Evolutionary conservation across 441 rosid species (phyloP).

Genomic region (Erodium moschatum): DNA sequence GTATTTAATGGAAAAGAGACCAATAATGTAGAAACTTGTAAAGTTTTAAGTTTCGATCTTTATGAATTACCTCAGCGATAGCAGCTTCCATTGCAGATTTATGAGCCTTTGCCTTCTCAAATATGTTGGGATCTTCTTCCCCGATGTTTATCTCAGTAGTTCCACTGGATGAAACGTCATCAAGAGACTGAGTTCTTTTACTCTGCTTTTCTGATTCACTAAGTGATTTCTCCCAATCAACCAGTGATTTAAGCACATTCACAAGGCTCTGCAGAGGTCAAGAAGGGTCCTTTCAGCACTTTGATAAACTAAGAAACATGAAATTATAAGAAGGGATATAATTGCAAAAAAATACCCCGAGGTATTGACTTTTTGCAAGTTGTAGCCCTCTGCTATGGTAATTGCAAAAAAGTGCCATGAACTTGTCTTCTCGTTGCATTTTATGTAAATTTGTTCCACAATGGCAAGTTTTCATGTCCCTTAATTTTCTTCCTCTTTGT

Average conservation of each 20-base stretch:
- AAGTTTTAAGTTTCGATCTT: not conserved
- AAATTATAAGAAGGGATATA: slow-evolving; percentile 1
- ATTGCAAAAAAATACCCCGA: too few species aligned
- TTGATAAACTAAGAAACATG: slow-evolving; percentile 19
- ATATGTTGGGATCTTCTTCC: slow-evolving; percentile 71
- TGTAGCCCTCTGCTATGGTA: too few species aligned
- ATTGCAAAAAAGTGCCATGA: too few species aligned
- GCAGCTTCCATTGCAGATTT: slow-evolving; percentile 96
- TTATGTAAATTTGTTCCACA: too few species aligned
- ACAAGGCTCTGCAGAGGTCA: slow-evolving; percentile 72
- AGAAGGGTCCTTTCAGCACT: slow-evolving; percentile 24
- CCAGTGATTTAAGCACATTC: slow-evolving; percentile 79
- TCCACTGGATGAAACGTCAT: slow-evolving; percentile 43
- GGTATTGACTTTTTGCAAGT: too few species aligned
- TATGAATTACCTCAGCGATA: slow-evolving; percentile 59
- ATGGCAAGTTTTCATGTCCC: too few species aligned
- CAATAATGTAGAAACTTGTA: too few species aligned
- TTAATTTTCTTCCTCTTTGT: too few species aligned
- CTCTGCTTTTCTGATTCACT: slow-evolving; percentile 42
- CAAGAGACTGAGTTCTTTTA: slow-evolving; percentile 35
- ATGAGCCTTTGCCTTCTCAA: slow-evolving; percentile 91
- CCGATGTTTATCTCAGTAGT: slow-evolving; percentile 25
- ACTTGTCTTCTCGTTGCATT: too few species aligned
- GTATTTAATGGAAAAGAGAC: too few species aligned
- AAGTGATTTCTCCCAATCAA: slow-evolving; percentile 87